Evolutionary conservation across 495 filamentous ascomycete species (phyloP).

Genomic region (Neurospora intermedia): DNA sequence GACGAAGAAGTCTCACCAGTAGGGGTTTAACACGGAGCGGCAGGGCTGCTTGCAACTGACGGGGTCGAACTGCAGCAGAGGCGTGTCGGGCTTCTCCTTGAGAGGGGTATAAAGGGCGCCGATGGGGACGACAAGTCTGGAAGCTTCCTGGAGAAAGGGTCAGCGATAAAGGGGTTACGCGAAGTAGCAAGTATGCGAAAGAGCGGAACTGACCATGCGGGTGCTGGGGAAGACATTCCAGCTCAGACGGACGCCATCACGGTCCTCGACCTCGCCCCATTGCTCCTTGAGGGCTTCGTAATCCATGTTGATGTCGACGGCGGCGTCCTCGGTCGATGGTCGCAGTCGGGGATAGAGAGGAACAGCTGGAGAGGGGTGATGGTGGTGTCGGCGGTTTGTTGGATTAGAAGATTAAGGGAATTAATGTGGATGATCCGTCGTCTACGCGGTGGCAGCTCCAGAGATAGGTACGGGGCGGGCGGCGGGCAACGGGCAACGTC

Average conservation of each 20-base stretch:
- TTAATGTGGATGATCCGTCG: neutral
- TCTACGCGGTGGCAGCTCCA: neutral
- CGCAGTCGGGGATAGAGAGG: neutral
- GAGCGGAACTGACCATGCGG: conserved; percentile 62
- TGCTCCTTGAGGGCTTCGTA: conserved; percentile 74
- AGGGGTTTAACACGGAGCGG: conserved; percentile 92
- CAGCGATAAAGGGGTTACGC: conserved; percentile 5
- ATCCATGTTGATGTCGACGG: conserved; percentile 31
- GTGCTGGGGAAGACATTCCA: conserved; percentile 99
- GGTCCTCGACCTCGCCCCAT: conserved; percentile 95
- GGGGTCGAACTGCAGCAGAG: conserved; percentile 89
- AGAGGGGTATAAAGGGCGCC: conserved; percentile 93
- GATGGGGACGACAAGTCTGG: conserved; percentile 91
- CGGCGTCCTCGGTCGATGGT: neutral
- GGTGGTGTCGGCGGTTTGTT: neutral
- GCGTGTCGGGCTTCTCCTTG: conserved; percentile 87
- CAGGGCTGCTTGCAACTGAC: conserved; percentile 96
- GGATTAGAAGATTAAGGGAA: neutral
- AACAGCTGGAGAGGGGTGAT: neutral
- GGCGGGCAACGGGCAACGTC: neutral
- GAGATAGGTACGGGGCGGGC: neutral
- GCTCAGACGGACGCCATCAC: conserved; percentile 91
- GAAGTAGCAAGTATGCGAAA: conserved; percentile 15
- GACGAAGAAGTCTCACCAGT: conserved; percentile 52
- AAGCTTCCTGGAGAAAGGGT: conserved; percentile 64